These are phyloP conservation scores for Kodamaea laetipori DNA, from an alignment of 805 yeast species.

Conservation along the genomic window DNA sequence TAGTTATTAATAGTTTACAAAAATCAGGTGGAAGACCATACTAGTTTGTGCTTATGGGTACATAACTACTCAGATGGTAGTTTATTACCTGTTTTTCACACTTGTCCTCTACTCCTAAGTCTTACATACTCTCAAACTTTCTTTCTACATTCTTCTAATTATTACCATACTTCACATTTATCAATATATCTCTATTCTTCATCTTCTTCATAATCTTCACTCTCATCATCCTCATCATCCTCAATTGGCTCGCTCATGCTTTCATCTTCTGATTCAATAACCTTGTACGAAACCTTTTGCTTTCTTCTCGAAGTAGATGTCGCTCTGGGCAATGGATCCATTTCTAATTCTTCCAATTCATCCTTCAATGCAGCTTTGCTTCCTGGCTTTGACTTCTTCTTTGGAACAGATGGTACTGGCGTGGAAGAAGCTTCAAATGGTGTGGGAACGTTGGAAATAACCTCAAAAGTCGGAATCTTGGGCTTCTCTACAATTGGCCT, in stretches of 20 bases:
- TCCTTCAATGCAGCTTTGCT: conserved; percentile 18
- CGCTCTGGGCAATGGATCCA: conserved; percentile 13
- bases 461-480: background rate
- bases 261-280: conserved; percentile 22
- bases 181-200: conserved; percentile 1
- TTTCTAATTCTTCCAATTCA: conserved; percentile 28
- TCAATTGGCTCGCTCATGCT: conserved; percentile 19
- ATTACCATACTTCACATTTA: conserved; percentile 4
- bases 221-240: conserved; percentile 21
- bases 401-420: conserved; percentile 4
- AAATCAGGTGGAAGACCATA: too few relatives aligned
- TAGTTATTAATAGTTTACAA: too few relatives aligned
- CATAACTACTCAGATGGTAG: too few relatives aligned
- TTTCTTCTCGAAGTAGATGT: conserved; percentile 6
- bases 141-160: background rate
- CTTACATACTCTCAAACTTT: too few relatives aligned
- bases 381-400: conserved; percentile 12
- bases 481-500: background rate
- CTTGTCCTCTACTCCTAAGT: too few relatives aligned
- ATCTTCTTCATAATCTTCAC: conserved; percentile 18
- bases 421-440: background rate
- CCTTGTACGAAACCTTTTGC: conserved; percentile 14
- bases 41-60: too few relatives aligned
- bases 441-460: background rate
- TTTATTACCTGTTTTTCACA: too few relatives aligned